phyloP scores from a whole-genome alignment of 768 basidiomycete genomes.

The Lactarius vividus region DNA sequence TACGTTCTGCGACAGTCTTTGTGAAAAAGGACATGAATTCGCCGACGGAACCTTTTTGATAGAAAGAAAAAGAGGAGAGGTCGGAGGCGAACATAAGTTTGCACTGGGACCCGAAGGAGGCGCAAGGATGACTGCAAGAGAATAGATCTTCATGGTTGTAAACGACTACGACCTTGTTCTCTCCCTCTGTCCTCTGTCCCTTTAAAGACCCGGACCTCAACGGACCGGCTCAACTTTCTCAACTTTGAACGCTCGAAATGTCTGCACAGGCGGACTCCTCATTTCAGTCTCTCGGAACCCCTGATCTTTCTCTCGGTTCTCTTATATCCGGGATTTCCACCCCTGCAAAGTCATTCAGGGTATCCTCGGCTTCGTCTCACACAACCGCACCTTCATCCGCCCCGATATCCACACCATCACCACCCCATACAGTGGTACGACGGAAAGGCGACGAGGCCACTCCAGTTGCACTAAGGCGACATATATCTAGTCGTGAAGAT shows the following conservation, averaged over 20 bases:
- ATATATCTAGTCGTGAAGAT: slow-evolving; percentile 22
- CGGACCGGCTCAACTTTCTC: background rate
- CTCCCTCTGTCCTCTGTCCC: background rate
- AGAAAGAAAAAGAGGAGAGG: slow-evolving; percentile 90
- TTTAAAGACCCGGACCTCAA: slow-evolving; percentile 1
- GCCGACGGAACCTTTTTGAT: slow-evolving; percentile 79
- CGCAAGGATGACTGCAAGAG: slow-evolving; percentile 69
- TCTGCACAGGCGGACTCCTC: slow-evolving; percentile 25
- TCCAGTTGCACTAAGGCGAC: slow-evolving; percentile 19
- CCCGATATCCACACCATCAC: slow-evolving; percentile 28
- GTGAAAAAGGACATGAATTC: slow-evolving; percentile 96
- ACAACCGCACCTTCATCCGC: slow-evolving; percentile 30
- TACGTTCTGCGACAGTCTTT: slow-evolving; percentile 89
- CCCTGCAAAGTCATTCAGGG: slow-evolving; percentile 28
- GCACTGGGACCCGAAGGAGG: slow-evolving; percentile 62
- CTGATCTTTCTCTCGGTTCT: slow-evolving; percentile 31
- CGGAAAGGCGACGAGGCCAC: slow-evolving; percentile 24
- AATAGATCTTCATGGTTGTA: slow-evolving; percentile 78
- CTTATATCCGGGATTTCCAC: slow-evolving; percentile 27
- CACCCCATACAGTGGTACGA: slow-evolving; percentile 23
- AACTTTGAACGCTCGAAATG: slow-evolving; percentile 8
- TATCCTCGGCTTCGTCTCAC: slow-evolving; percentile 26
- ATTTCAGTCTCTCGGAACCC: slow-evolving; percentile 23
- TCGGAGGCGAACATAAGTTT: slow-evolving; percentile 71
- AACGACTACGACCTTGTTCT: background rate